A percentile compares a stretch with the other conserved stretches of the same genome.
Conservation (phyloP, 202 grass and related monocot species). For the Panicum virgatum region DNA sequence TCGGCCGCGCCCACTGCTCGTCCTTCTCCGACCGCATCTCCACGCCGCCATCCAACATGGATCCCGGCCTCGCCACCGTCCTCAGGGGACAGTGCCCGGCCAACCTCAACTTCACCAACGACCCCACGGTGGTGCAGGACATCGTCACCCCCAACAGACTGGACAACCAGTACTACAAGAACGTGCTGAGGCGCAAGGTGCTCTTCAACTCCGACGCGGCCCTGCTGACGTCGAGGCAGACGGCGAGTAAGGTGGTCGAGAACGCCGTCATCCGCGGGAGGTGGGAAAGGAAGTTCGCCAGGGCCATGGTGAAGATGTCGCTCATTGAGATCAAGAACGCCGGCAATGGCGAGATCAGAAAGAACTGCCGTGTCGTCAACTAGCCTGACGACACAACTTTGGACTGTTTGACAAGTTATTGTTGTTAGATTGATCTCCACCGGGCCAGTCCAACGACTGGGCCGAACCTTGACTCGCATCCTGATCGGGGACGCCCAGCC, state of each 20-base stretch:
- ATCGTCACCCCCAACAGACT: slow-evolving; percentile 27
- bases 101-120: slow-evolving; percentile 29
- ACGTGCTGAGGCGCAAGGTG: slow-evolving; percentile 23
- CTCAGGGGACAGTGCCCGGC: slow-evolving; percentile 41
- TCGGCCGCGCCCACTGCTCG: slow-evolving; percentile 39
- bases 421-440: no score
- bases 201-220: slow-evolving; percentile 64
- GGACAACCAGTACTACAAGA: slow-evolving; percentile 67
- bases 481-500: no score
- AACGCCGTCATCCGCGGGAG: not conserved
- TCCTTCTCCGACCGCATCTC: slow-evolving; percentile 35
- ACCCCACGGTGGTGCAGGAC: slow-evolving; percentile 51
- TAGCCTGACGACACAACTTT: not conserved
- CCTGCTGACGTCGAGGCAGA: slow-evolving; percentile 29
- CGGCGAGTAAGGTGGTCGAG: slow-evolving; percentile 2
- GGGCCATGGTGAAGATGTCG: slow-evolving; percentile 67
- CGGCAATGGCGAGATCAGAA: slow-evolving; percentile 52
- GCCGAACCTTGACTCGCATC: no score
- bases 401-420: not conserved
- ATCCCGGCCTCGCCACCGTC: slow-evolving; percentile 10
- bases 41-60: slow-evolving; percentile 3
- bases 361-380: slow-evolving; percentile 7
- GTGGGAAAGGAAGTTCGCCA: slow-evolving; percentile 51
- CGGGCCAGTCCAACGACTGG: no score
- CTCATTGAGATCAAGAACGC: slow-evolving; percentile 47